Evolutionary conservation across 2,329 filamentous ascomycete species (phyloP).

Genomic region (Aspergillus vadensis): DNA sequence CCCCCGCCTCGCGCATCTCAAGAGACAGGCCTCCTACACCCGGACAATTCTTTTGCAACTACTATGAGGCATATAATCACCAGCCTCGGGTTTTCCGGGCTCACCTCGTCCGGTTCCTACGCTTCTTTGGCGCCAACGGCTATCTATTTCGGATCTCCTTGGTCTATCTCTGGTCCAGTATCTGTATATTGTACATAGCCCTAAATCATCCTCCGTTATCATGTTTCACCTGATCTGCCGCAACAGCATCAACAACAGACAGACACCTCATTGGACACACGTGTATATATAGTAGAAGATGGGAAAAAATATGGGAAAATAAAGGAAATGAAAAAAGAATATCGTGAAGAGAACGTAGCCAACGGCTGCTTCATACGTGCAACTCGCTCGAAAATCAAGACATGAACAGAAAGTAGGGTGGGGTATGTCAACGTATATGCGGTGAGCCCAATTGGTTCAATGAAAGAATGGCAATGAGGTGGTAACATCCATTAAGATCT

Average conservation of each 20-base stretch:
- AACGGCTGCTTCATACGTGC: not conserved
- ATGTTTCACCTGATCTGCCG: not conserved
- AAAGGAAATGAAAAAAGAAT: not conserved
- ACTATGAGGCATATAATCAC: conserved; percentile 1
- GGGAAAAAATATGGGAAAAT: not conserved
- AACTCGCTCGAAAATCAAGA: conserved; percentile 3
- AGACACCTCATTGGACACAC: not conserved
- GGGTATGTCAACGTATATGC: conserved; percentile 7
- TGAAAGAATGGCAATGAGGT: conserved; percentile 3
- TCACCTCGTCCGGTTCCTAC: not conserved
- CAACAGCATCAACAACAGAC: not conserved
- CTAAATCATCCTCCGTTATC: conserved; percentile 2
- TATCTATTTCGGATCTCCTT: not conserved
- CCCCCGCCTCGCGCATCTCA: not conserved
- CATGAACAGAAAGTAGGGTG: not conserved
- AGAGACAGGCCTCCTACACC: not conserved
- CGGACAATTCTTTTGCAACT: not conserved
- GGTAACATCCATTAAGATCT: conserved; percentile 7
- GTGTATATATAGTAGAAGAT: not conserved
- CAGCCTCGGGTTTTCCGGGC: not conserved
- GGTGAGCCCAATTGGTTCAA: not conserved
- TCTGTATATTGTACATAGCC: conserved; percentile 9
- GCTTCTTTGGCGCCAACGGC: not conserved
- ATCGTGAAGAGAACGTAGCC: conserved; percentile 6
- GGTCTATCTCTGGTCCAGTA: not conserved